Percentiles rank a stretch among this genome's conserved stretches.
Evolutionary conservation across 352 stramenopile species (phyloP).

Genomic region (Phytopythium ostracodes): DNA sequence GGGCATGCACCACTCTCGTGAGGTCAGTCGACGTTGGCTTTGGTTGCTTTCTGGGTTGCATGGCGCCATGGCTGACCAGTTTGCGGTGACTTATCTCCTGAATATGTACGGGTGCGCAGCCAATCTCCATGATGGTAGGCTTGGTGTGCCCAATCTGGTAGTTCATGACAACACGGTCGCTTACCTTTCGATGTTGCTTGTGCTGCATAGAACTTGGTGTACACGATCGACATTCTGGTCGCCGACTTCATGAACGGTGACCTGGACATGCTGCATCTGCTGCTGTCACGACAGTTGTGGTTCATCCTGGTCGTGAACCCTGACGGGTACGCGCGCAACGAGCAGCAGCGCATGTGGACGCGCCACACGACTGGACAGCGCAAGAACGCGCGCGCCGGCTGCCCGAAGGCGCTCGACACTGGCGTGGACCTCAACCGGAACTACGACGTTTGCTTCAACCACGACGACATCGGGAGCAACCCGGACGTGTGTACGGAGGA

Average conservation of each 20-base stretch:
- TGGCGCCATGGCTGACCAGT: background rate
- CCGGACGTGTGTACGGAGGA: slow-evolving; percentile 68
- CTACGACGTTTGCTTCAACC: slow-evolving; percentile 75
- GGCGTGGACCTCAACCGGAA: slow-evolving; percentile 85
- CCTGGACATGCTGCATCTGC: slow-evolving; percentile 40
- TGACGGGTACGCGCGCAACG: slow-evolving; percentile 78
- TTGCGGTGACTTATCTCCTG: background rate
- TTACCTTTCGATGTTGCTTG: background rate
- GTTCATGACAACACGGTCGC: background rate
- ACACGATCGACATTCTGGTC: slow-evolving; percentile 75
- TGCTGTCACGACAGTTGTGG: slow-evolving; percentile 74
- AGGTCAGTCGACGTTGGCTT: slow-evolving; percentile 33
- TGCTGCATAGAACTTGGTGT: slow-evolving; percentile 58
- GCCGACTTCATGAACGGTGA: slow-evolving; percentile 56
- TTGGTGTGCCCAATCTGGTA: too few species aligned
- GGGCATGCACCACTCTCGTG: slow-evolving; percentile 79
- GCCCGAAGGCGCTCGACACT: slow-evolving; percentile 27
- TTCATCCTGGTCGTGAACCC: slow-evolving; percentile 84
- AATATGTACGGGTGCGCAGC: slow-evolving; percentile 19
- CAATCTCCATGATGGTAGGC: slow-evolving; percentile 85
- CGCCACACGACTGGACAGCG: slow-evolving; percentile 43
- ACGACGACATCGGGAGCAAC: slow-evolving; percentile 61
- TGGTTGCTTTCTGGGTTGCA: background rate
- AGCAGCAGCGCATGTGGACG: slow-evolving; percentile 54
- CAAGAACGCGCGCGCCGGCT: slow-evolving; percentile 59